Base-by-base conservation (phyloP, 164 flowering plant species). In the Kalanchoe fedtschenkoi region DNA sequence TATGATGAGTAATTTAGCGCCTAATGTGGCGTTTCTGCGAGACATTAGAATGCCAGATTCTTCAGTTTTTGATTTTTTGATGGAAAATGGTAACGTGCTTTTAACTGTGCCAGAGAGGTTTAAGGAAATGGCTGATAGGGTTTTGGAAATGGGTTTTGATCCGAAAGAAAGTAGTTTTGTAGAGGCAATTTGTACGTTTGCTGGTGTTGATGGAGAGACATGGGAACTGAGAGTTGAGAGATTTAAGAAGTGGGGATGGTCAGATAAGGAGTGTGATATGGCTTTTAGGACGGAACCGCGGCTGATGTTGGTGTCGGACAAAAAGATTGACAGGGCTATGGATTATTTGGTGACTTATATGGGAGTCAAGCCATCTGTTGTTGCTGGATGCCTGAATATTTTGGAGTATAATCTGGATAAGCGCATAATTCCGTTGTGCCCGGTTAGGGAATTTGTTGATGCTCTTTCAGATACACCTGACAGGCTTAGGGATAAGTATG, bases 231-330 rank as follows among this genome's bases (percentile, higher is more conserved):
- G 62, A 11, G 63, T 34, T 30, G 66, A 66, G 54, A 54, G 46
- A 21, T 70, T 62, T 58, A 29, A 28, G 44, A 62, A 61, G 39
- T 70, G 73, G 73, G 69, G 66, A 19, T 70, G 73, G 73, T n/a
- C 66, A 2, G 35, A 62, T 15, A 66, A 62, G 53, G 63, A 62
- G 9, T 58, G 62, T 53, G 54, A 34, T 5, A 4, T 6, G n/a
- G 74, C 66, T 1, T 63, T 58, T 17, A 63, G 34, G 37, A 67
- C 38, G 58, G 38, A 54, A 21, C 74, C 68, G 10, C 19, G 37
- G n/a, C 60, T 61, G 34, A 53, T 67, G 65, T 38, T 58, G 62
- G 16, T 60, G 32, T 67, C 74, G 3, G 70, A 63, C 65, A 34
- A 55, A 47, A 71, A 55, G 44, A 33, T 64, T 39, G 47, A 19